Evolutionary conservation across 441 rosid genomes (phyloP).

Genomic region (Arabidopsis lyrata): DNA sequence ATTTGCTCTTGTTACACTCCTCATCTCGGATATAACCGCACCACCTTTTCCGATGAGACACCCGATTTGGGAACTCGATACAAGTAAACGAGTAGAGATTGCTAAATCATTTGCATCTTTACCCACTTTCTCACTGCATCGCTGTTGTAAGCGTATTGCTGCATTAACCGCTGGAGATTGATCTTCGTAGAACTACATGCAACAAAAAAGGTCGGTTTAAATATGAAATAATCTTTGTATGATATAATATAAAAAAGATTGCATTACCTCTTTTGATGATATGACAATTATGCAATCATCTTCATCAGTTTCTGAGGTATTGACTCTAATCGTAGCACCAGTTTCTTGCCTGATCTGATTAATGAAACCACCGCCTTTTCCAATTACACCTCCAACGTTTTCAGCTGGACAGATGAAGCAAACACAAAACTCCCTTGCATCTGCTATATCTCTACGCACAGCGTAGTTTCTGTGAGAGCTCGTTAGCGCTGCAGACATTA

Average conservation of each 20-base stretch:
- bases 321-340: conserved; percentile 71
- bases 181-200: conserved; percentile 61
- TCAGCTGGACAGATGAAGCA: conserved; percentile 67
- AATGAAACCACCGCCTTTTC: conserved; percentile 66
- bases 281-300: conserved; percentile 62
- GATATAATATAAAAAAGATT: neutral
- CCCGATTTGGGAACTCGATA: conserved; percentile 73
- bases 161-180: conserved; percentile 71
- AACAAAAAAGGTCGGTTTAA: neutral
- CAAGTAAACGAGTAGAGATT: conserved; percentile 70
- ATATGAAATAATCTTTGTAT: neutral
- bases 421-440: conserved; percentile 68
- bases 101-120: conserved; percentile 63
- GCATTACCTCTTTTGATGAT: conserved; percentile 61
- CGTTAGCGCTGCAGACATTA: conserved; percentile 51
- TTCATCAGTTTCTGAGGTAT: conserved; percentile 60
- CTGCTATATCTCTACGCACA: conserved; percentile 55
- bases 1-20: conserved; percentile 61
- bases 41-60: conserved; percentile 83
- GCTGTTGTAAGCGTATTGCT: conserved; percentile 66
- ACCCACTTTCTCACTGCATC: conserved; percentile 76
- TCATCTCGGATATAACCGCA: conserved; percentile 69
- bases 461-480: conserved; percentile 62
- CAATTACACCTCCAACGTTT: conserved; percentile 73
- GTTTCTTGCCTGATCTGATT: conserved; percentile 71